Evolutionary conservation across 176 grass and related monocot species (phyloP).

Genomic region (Zoysia japonica): DNA sequence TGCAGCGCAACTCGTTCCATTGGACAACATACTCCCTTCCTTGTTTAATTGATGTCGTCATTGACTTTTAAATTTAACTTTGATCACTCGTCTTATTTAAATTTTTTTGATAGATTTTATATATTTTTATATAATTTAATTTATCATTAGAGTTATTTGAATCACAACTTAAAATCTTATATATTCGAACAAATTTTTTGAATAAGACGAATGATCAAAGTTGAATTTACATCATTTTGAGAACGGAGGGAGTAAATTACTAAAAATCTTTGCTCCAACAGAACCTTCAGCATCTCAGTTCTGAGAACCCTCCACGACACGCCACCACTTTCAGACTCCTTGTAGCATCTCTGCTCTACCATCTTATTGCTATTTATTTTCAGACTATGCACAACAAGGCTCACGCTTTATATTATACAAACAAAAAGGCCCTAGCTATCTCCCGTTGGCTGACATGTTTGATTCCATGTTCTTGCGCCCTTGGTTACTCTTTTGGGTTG

Average conservation of each 20-base stretch:
- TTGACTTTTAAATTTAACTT: too few species aligned
- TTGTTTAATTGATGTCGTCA: too few species aligned
- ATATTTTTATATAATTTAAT: too few species aligned
- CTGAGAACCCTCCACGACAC: background rate
- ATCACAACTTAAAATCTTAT: too few species aligned
- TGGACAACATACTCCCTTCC: background rate
- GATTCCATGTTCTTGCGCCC: background rate
- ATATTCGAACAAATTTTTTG: too few species aligned
- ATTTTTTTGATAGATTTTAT: too few species aligned
- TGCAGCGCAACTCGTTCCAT: background rate
- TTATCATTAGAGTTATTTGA: too few species aligned
- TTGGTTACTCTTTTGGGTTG: background rate
- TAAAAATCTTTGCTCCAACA: background rate
- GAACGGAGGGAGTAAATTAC: too few species aligned
- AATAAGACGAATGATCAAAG: too few species aligned
- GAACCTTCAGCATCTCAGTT: background rate
- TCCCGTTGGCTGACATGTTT: background rate
- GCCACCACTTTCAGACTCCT: background rate
- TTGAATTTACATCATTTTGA: too few species aligned
- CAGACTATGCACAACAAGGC: conserved; percentile 28
- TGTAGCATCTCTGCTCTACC: background rate
- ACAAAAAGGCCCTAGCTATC: background rate
- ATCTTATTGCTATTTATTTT: background rate
- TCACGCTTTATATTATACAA: conserved; percentile 2
- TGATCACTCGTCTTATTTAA: too few species aligned